Evolutionary conservation across 2,329 filamentous ascomycete genomes (phyloP).

Genomic region (Fusarium subglutinans): DNA sequence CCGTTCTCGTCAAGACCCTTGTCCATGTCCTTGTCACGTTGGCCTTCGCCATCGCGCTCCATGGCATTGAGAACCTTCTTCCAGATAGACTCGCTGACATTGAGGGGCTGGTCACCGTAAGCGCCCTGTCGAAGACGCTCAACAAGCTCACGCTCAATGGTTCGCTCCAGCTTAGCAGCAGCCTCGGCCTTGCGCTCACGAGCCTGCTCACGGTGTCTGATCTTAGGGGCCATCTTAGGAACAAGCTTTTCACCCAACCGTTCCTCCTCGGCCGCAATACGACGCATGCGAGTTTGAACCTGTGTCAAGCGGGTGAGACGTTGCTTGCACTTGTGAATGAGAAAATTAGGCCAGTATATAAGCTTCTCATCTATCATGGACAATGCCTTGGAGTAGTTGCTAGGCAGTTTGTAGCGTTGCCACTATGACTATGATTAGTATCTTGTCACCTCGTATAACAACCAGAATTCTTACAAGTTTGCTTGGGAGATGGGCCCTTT

Average conservation of each 20-base stretch:
- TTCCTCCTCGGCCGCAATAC: slow-evolving; percentile 88
- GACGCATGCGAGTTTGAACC: slow-evolving; percentile 82
- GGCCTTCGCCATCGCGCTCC: slow-evolving; percentile 85
- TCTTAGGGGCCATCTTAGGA: slow-evolving; percentile 89
- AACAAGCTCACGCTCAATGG: slow-evolving; percentile 94
- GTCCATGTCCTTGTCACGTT: slow-evolving; percentile 87
- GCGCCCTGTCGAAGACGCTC: slow-evolving; percentile 90
- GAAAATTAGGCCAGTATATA: slow-evolving; percentile 94
- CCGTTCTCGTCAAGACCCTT: slow-evolving; percentile 85
- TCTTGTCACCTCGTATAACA: background rate
- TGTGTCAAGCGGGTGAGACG: slow-evolving; percentile 91
- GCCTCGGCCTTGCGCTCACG: slow-evolving; percentile 80
- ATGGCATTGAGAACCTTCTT: slow-evolving; percentile 93
- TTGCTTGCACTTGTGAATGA: slow-evolving; percentile 96
- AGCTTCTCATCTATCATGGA: slow-evolving; percentile 48
- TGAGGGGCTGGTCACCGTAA: slow-evolving; percentile 93
- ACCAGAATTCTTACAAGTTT: background rate
- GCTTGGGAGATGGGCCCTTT: background rate
- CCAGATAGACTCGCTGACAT: slow-evolving; percentile 95
- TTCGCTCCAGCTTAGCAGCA: slow-evolving; percentile 92
- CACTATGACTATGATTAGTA: background rate
- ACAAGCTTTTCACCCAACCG: slow-evolving; percentile 88
- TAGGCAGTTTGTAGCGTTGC: slow-evolving; percentile 63
- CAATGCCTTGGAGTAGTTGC: slow-evolving; percentile 90
- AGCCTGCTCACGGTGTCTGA: slow-evolving; percentile 78